Percentiles rank a stretch among this genome's conserved stretches.
These are phyloP conservation scores for Flaveria ramosissima DNA, from an alignment of 129 eudicot genomes.

Conservation along the genomic window DNA sequence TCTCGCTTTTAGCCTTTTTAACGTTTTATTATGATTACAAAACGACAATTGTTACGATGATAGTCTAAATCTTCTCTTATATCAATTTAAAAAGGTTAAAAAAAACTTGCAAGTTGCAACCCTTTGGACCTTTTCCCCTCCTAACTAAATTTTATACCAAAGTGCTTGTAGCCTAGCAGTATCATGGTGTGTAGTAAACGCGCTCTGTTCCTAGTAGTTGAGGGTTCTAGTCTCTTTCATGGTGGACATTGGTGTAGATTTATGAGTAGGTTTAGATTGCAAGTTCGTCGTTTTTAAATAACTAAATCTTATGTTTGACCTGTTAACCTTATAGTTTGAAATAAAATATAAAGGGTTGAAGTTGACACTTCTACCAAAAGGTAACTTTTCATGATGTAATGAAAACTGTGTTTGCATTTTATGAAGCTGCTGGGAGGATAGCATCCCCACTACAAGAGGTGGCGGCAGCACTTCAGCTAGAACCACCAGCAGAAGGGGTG, in stretches of 20 bases:
- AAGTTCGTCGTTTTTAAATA: too few relatives aligned
- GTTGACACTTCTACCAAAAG: not conserved
- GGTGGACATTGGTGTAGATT: too few relatives aligned
- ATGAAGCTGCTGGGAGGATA: conserved; percentile 85
- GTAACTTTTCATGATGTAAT: not conserved
- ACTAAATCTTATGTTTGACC: not conserved
- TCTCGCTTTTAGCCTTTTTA: not conserved
- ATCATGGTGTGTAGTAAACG: too few relatives aligned
- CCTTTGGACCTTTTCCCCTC: not conserved
- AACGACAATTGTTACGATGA: not conserved
- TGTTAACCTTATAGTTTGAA: not conserved
- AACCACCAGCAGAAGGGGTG: conserved; percentile 45
- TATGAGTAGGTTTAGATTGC: too few relatives aligned
- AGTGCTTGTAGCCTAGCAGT: too few relatives aligned
- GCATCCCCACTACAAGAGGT: conserved; percentile 39
- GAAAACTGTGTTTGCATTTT: not conserved
- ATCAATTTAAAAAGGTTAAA: not conserved
- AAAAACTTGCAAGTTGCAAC: not conserved
- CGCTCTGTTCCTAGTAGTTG: too few relatives aligned
- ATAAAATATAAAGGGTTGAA: not conserved
- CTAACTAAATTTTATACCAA: not conserved
- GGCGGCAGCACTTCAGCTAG: conserved; percentile 43
- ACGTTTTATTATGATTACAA: not conserved
- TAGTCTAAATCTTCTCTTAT: not conserved
- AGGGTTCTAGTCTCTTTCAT: too few relatives aligned